A percentile compares a stretch with the other conserved stretches of the same genome.
phyloP scores from a whole-genome alignment of 73 alveolate species.

The Durusdinium trenchii region DNA sequence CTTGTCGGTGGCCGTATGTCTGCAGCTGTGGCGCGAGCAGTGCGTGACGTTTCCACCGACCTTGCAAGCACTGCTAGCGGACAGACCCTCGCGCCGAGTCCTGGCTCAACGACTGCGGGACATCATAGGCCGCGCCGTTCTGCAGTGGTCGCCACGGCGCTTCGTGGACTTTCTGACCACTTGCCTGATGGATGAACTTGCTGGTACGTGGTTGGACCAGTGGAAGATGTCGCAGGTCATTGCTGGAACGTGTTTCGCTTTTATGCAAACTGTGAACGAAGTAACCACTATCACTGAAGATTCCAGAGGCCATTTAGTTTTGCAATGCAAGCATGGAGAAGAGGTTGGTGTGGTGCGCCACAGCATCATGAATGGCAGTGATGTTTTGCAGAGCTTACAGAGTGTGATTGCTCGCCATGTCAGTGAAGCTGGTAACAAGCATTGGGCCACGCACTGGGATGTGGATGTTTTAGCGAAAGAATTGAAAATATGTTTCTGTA shows the following conservation, averaged over 20 bases:
- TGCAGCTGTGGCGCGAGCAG: neutral
- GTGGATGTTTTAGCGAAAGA: neutral
- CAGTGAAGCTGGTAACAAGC: neutral
- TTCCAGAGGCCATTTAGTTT: neutral
- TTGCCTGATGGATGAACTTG: neutral
- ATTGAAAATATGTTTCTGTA: neutral
- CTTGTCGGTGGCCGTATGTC: neutral
- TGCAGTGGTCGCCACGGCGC: neutral
- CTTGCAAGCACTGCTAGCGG: neutral
- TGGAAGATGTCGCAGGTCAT: neutral
- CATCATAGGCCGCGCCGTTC: neutral
- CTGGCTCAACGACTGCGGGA: neutral
- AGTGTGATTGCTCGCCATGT: neutral
- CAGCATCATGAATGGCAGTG: neutral
- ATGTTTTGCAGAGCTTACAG: neutral
- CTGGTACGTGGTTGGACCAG: slow-evolving; percentile 2
- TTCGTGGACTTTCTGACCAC: neutral
- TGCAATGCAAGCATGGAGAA: neutral
- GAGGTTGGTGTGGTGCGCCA: neutral
- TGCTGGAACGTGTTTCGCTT: neutral
- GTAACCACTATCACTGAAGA: neutral
- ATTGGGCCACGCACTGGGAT: neutral
- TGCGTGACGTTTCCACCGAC: neutral
- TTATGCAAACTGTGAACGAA: neutral
- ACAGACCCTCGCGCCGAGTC: neutral